Conservation (phyloP, 345 rosid genomes). For the Populus euphratica region DNA sequence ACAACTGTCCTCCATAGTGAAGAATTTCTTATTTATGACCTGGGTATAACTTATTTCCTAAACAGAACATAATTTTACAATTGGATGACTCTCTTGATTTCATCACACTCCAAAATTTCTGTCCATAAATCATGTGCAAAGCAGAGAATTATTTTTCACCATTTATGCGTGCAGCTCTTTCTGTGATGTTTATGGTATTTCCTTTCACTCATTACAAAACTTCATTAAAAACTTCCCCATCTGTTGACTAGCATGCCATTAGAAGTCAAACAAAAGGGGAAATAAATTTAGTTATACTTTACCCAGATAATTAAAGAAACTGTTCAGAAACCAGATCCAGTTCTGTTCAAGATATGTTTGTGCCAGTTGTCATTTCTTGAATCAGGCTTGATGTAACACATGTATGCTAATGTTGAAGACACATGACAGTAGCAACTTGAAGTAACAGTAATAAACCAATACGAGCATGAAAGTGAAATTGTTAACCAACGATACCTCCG, state of each 20-base stretch:
- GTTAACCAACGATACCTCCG: constrained; percentile 56
- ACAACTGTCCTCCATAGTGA: not conserved
- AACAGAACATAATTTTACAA: not conserved
- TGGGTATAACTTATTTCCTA: not conserved
- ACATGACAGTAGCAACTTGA: constrained; percentile 1
- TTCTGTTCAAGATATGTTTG: not conserved
- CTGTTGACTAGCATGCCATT: not conserved
- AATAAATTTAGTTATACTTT: not conserved
- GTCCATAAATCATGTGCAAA: not conserved
- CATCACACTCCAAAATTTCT: not conserved
- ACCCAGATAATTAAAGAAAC: not conserved
- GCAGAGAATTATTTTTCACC: not conserved
- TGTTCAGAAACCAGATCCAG: constrained; percentile 8
- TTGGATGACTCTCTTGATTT: not conserved
- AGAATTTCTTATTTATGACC: not conserved
- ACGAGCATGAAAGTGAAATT: not conserved
- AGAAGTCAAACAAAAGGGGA: not conserved
- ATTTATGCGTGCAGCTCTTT: not conserved
- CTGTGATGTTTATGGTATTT: not conserved
- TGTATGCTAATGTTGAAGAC: not conserved
- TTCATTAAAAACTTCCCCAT: not conserved
- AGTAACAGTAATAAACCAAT: not conserved
- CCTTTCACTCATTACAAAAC: not conserved
- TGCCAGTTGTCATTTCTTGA: constrained; percentile 1
- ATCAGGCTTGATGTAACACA: not conserved